Evolutionary conservation across 2,329 filamentous ascomycete genomes (phyloP), one percentile per base, ranked within the genome.

Genomic region (Fusarium nurragi): DNA sequence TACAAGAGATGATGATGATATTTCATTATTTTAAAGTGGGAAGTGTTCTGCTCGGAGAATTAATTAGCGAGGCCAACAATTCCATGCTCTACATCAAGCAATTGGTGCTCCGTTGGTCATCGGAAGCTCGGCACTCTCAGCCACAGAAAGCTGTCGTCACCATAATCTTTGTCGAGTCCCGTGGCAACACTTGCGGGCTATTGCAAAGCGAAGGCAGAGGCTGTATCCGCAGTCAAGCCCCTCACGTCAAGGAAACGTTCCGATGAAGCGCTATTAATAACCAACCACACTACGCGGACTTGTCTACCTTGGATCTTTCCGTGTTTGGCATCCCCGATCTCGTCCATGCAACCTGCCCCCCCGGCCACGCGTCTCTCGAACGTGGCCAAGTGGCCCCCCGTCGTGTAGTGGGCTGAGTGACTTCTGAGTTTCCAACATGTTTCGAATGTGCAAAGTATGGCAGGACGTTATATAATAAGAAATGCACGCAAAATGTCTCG

Each of bases 121-220:
- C 61, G 61, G 60, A 61, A 65, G 56, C 40, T 55, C 54, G 61
- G 60, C 61, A 65, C 18, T 38, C 22, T 34, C 22, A 40, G 55
- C 55, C 61, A 65, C 49, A 13, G 34, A 18, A 25, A 56, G 58
- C 34, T 36, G 61, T 64, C 61, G 61, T 65, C 38, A 64, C 9
- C 32, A 34, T 38, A n/a, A n/a, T n/a, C n/a, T n/a, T 18, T 23
- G 48, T 39, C 18, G 40, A 53, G 30, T 32, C 30, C 8, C 8
- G 14, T 32, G 30, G 30, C 30, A n/a, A 8, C 12, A 8, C 25
- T 47, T 22, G 18, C 13, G 25, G 34, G 18, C 14, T 26, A n/a
- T n/a, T n/a, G n/a, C n/a, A n/a, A n/a, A n/a, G n/a, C n/a, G n/a
- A n/a, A n/a, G n/a, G n/a, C n/a, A n/a, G n/a, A n/a, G n/a, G n/a